phyloP scores from a whole-genome alignment of 2,329 filamentous ascomycete genomes.

The Alternaria sp. region DNA sequence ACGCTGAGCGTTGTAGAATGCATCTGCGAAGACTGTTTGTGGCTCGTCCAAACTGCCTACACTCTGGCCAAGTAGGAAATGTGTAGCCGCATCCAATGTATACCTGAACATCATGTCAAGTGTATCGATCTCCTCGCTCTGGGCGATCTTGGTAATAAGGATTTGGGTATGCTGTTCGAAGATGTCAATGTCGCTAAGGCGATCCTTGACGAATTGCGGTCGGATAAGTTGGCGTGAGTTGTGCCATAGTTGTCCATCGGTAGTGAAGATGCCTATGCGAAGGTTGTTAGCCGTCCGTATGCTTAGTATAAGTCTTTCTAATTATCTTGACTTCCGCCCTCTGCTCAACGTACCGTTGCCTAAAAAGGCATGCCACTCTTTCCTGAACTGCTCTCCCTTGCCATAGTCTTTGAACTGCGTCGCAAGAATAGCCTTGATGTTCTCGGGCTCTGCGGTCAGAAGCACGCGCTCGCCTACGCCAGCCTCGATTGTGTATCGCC shows the following conservation, averaged over 20 bases:
- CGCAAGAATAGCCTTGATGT: constrained; percentile 89
- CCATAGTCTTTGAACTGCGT: constrained; percentile 87
- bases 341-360: constrained; percentile 70
- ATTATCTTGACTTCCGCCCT: neutral
- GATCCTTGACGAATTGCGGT: constrained; percentile 86
- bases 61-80: constrained; percentile 83
- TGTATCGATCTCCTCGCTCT: constrained; percentile 69
- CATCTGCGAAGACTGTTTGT: constrained; percentile 75
- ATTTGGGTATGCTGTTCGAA: constrained; percentile 81
- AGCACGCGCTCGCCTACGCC: constrained; percentile 68
- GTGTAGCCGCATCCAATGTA: constrained; percentile 84
- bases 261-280: constrained; percentile 66
- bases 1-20: constrained; percentile 81
- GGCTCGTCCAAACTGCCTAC: constrained; percentile 68
- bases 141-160: constrained; percentile 71
- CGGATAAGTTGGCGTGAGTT: constrained; percentile 80
- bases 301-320: constrained; percentile 13
- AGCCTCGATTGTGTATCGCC: constrained; percentile 68
- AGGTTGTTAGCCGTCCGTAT: constrained; percentile 8
- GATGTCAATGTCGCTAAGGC: constrained; percentile 79
- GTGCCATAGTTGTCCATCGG: constrained; percentile 82
- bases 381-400: constrained; percentile 78
- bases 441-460: constrained; percentile 84
- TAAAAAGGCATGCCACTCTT: constrained; percentile 77
- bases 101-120: constrained; percentile 78